phyloP scores from a whole-genome alignment of 2,329 filamentous ascomycete species.

The Myotisia sp. region DNA sequence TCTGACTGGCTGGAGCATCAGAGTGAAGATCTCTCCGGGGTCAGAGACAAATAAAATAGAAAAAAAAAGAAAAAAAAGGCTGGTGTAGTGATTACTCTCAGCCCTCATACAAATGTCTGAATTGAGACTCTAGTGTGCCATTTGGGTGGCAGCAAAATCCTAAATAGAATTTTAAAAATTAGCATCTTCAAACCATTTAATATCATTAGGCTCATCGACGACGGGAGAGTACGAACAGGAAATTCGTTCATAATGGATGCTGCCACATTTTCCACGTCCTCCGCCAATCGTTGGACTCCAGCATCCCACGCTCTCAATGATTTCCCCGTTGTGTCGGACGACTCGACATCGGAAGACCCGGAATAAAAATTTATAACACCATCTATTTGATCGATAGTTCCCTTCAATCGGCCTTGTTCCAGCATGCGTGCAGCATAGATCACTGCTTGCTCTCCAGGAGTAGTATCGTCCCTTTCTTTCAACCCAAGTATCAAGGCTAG shows the following conservation, averaged over 20 bases:
- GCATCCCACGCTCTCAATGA: slow-evolving; percentile 77
- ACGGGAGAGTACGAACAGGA: slow-evolving; percentile 41
- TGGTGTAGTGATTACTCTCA: no score
- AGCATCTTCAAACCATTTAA: not conserved
- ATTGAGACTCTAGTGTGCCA: slow-evolving; percentile 25
- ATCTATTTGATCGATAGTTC: slow-evolving; percentile 88
- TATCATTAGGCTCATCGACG: not conserved
- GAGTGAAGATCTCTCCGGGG: no score
- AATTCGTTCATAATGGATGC: slow-evolving; percentile 68
- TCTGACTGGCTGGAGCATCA: no score
- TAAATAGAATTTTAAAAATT: not conserved
- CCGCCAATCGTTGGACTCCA: slow-evolving; percentile 71
- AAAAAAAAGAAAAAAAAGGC: no score
- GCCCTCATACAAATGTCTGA: no score
- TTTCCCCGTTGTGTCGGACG: slow-evolving; percentile 48
- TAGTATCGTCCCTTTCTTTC: slow-evolving; percentile 34
- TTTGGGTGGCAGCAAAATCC: slow-evolving; percentile 19
- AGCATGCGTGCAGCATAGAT: slow-evolving; percentile 90
- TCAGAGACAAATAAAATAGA: no score
- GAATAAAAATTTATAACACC: slow-evolving; percentile 72
- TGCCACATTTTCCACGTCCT: slow-evolving; percentile 79
- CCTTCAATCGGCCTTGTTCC: slow-evolving; percentile 75
- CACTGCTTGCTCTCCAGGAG: slow-evolving; percentile 60
- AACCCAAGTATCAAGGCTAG: slow-evolving; percentile 67
- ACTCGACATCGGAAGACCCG: slow-evolving; percentile 51